A percentile compares a stretch with the other conserved stretches of the same genome.
phyloP scores from a whole-genome alignment of 2,329 filamentous ascomycete species.

The Pyricularia pennisetigena region DNA sequence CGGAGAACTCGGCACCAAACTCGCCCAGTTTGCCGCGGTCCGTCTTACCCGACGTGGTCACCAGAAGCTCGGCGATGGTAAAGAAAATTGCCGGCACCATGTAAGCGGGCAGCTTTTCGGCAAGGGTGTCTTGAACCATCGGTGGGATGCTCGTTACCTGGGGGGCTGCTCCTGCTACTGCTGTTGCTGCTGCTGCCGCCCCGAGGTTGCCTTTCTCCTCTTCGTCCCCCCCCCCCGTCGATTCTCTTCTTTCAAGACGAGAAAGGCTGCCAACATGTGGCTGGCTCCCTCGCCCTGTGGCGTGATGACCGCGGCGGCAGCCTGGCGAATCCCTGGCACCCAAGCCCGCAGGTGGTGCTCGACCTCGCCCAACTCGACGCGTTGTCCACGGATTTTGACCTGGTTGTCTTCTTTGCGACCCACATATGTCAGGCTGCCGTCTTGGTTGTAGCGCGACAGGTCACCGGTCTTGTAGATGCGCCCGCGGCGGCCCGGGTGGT shows the following conservation, averaged over 20 bases:
- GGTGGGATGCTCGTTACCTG: background rate
- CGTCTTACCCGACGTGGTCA: constrained; percentile 2
- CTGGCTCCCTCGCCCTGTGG: background rate
- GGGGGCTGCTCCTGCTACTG: too few relatives aligned
- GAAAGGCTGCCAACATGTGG: constrained; percentile 1
- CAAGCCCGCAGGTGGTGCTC: background rate
- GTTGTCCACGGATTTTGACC: constrained; percentile 3
- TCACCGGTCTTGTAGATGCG: constrained; percentile 2
- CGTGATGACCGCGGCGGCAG: background rate
- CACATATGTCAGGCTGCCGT: background rate
- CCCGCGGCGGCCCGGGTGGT: background rate
- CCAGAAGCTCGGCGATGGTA: background rate
- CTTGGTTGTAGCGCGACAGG: background rate
- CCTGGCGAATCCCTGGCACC: background rate
- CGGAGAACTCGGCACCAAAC: constrained; percentile 6
- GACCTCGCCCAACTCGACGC: constrained; percentile 5
- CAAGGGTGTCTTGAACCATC: constrained; percentile 4
- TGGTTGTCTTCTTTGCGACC: constrained; percentile 1
- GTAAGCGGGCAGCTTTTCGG: background rate
- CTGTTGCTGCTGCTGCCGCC: too few relatives aligned
- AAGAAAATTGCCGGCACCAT: background rate
- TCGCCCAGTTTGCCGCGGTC: constrained; percentile 14
- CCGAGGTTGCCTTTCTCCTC: background rate
- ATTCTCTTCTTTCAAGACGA: background rate
- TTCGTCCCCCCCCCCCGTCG: too few relatives aligned